Base-by-base conservation (phyloP, 2,329 filamentous ascomycete species). In the Pseudomassariella vexata region DNA sequence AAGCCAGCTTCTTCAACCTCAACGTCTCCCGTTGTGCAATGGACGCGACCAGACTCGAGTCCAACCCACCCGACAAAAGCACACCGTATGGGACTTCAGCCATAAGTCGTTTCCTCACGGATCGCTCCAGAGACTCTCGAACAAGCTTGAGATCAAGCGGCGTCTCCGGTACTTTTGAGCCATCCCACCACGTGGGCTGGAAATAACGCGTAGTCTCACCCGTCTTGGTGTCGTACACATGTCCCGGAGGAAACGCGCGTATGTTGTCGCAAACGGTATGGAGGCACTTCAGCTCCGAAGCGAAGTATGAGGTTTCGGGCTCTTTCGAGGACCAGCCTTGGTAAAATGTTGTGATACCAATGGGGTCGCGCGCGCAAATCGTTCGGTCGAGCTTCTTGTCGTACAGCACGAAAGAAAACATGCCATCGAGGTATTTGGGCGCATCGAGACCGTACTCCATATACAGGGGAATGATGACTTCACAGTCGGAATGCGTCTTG, bases 391-490 rank as follows among this genome's bases (percentile, higher is more conserved):
- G 79, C 47, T 78, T 82, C 76, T 94, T 95, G 70, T 98, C 92
- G 65, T 95, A 95, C 32, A 98, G 76, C 35, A 98, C 89, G 68
- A 94, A 98, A 11, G 90, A 95, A 76, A 98, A 98, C 92, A 98
- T 98, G 68, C 92, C 92, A 60, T 98, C 92, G 47, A 98, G 79
- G 63, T 87, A 73, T 64, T 90, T 92, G 41, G 92, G 89, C 37
- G 90, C 87, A 54, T 96, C 88, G 48, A 94, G 73, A 53, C 81
- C 92, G 74, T 94, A 77, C 64, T 96, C 80, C 67, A 88, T 76
- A 60, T 98, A 98, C 73, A 98, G 63, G 47, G 94, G 92, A 56
- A 98, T 95, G 63, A 98, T 94, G 57, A 98, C 90, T 65, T 98
- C 92, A 65, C 92, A 98, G 57, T 98, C 92, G 22, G 90, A 96